Evolutionary conservation across 2,329 filamentous ascomycete species (phyloP).

Genomic region (Ophiostoma sp.): DNA sequence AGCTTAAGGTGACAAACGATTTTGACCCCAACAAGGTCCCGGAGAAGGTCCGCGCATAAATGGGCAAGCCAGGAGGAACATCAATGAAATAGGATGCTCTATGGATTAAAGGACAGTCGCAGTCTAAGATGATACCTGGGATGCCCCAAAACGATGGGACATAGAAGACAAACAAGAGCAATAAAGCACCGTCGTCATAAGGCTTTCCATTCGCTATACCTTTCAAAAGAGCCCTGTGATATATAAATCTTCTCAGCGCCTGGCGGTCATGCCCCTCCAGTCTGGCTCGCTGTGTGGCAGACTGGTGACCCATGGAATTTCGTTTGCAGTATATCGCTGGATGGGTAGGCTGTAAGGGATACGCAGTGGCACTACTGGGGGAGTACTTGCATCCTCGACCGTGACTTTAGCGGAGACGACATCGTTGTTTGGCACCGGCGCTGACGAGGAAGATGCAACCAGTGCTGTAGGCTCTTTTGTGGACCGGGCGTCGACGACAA

Average conservation of each 20-base stretch:
- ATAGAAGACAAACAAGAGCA: background rate
- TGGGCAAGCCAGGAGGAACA: conserved; percentile 13
- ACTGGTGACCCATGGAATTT: conserved; percentile 77
- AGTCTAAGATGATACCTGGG: background rate
- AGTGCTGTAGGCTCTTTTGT: background rate
- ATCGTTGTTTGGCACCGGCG: background rate
- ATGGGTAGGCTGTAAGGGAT: conserved; percentile 84
- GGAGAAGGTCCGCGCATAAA: conserved; percentile 51
- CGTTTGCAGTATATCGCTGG: conserved; percentile 59
- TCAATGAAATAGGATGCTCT: background rate
- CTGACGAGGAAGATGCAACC: background rate
- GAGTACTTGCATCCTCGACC: too few species aligned
- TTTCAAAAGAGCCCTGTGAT: background rate
- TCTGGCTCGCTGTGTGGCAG: conserved; percentile 61
- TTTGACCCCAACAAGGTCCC: conserved; percentile 65
- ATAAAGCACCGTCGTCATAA: background rate
- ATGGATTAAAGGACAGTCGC: background rate
- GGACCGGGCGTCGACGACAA: conserved; percentile 33
- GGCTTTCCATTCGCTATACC: background rate
- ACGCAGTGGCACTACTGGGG: conserved; percentile 63
- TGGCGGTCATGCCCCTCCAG: conserved; percentile 47
- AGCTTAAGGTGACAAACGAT: conserved; percentile 68
- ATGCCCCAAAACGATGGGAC: background rate
- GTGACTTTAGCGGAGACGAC: background rate
- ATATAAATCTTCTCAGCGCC: conserved; percentile 38